Evolutionary conservation across 2,329 filamentous ascomycete species (phyloP), one percentile per base, ranked within the genome.

Genomic region (Ceratocystis papillata): DNA sequence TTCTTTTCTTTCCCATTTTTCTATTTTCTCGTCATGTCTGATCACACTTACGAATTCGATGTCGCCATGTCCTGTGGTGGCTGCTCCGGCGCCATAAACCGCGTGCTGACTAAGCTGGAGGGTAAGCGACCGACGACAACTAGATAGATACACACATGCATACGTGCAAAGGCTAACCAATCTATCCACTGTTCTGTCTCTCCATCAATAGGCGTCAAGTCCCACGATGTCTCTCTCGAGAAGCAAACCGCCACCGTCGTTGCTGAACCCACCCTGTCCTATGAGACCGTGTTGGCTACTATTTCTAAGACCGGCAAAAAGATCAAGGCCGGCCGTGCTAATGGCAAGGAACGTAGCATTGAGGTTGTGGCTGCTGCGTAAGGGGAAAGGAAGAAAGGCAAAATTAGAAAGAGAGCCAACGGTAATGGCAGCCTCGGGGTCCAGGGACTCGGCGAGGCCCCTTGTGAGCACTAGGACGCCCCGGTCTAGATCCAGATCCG

Each of bases 231-330:
- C 70, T 90, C 85, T 66, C 89, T 97, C 73, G 89, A 96, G 69
- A 86, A 81, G 70, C 91, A 97, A 76, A 90, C 83, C 69, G 93
- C 90, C 70, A 85, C 85, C 70, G 83, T 97, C 71, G 79, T 87
- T 71, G 85, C 91, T 69, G 83, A 86, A 70, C 80, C 84, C 3
- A 79, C 77, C 65, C 81, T 95, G 69, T 80, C 83, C 67, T 96
- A 93, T 79, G 85, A 90, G 70, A 89, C 85, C 62, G 89, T 96
- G 67, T 84, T 96, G 68, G 81, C 83, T 74, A 95, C 89, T 75
- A 96, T 96, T 76, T 86, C 88, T 82, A 96, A 96, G 85, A 96
- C 92, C 12, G 92, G 92, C 73, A 96, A 96, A 84, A 88, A 87
- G 73, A 86, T 96, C 74, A 95, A 88, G 77, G 85, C 81, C 33